These are phyloP conservation scores for Acanthamoeba royreba DNA, from an alignment of 208 protist species.

Conservation along the genomic window DNA sequence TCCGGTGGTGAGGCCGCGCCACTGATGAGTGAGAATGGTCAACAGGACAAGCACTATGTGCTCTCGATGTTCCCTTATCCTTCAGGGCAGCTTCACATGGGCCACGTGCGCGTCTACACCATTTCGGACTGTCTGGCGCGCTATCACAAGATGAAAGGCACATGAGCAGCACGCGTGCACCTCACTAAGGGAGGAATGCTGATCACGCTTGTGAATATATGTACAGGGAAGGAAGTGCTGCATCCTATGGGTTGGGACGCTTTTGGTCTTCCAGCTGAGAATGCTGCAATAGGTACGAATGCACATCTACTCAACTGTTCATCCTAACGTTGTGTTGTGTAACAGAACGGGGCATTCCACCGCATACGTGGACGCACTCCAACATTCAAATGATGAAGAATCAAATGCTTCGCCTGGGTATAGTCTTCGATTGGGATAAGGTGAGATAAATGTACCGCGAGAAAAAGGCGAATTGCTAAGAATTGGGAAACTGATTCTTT, in stretches of 20 bases:
- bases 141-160: slow-evolving; percentile 69
- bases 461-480: background rate
- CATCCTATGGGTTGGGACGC: slow-evolving; percentile 89
- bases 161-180: background rate
- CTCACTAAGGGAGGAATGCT: background rate
- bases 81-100: slow-evolving; percentile 82
- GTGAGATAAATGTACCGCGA: background rate
- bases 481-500: background rate
- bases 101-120: slow-evolving; percentile 84
- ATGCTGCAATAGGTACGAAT: slow-evolving; percentile 74
- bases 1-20: no score
- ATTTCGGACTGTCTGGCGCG: slow-evolving; percentile 78
- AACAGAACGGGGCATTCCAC: slow-evolving; percentile 63
- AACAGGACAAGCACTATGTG: slow-evolving; percentile 68
- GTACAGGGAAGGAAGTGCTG: slow-evolving; percentile 65
- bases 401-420: slow-evolving; percentile 75
- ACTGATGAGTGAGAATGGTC: no score
- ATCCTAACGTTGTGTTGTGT: background rate
- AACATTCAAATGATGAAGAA: slow-evolving; percentile 81
- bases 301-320: background rate
- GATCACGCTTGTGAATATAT: background rate
- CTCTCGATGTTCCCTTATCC: slow-evolving; percentile 85
- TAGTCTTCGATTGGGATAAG: slow-evolving; percentile 81
- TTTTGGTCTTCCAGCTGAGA: slow-evolving; percentile 88
- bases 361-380: slow-evolving; percentile 73